Evolutionary conservation across 495 filamentous ascomycete species (phyloP).

Genomic region (Penicillium verhagenii): DNA sequence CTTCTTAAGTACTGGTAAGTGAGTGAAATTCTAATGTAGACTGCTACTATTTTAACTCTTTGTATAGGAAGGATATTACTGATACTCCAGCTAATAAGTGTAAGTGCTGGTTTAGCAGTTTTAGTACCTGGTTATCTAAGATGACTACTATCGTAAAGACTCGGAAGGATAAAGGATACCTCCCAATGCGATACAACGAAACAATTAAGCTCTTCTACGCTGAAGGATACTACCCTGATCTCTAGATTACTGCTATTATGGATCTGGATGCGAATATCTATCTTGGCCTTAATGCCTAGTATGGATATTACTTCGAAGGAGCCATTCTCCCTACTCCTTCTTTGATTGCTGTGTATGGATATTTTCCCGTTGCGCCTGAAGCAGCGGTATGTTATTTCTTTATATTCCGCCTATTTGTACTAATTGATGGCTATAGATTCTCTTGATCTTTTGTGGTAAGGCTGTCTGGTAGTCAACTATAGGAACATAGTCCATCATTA

Average conservation of each 20-base stretch:
- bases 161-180: background rate
- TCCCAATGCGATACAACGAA: background rate
- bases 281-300: background rate
- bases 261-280: conserved; percentile 3
- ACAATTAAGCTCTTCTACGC: conserved; percentile 5
- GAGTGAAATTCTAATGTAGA: too few relatives aligned
- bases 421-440: too few relatives aligned
- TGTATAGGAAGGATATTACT: conserved; percentile 2
- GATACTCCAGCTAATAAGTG: background rate
- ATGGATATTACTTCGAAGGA: conserved; percentile 11
- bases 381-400: background rate
- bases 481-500: too few relatives aligned
- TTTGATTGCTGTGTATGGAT: conserved; percentile 3
- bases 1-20: background rate
- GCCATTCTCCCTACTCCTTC: conserved; percentile 1
- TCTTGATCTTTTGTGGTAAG: conserved; percentile 1
- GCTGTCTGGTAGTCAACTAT: background rate
- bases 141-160: conserved; percentile 5
- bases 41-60: background rate
- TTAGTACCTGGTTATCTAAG: background rate
- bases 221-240: background rate
- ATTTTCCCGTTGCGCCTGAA: conserved; percentile 3
- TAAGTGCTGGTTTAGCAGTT: conserved; percentile 6
- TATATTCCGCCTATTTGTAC: too few relatives aligned
- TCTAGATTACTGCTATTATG: background rate